Evolutionary conservation across 768 basidiomycete species (phyloP), one percentile per base, ranked within the genome.

Genomic region (Xanthoconium stramineum): DNA sequence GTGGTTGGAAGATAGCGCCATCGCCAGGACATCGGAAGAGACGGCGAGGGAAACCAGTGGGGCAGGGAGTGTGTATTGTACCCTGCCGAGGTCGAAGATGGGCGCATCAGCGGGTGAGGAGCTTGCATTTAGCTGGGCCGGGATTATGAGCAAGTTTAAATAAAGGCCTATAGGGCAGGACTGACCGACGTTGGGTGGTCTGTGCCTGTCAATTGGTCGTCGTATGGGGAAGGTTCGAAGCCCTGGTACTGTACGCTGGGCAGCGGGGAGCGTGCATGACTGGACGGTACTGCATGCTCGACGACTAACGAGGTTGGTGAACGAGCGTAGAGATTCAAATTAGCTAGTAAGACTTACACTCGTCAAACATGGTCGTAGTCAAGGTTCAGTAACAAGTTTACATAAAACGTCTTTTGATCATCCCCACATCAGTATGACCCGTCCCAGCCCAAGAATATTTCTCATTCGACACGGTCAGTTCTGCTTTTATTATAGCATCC

Each of bases 61-160:
- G 6, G 93, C 91, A 30, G 92, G 89, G 40, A 94, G 86, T 5
- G 86, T 83, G 68, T 88, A 94, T 74, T 97, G 95, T 24, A 98
- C 95, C 60, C 85, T 79, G 52, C 84, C 88, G n/a, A 94, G 82
- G 59, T 90, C 88, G 71, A 94, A 92, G 63, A 92, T 77, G 44
- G 88, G 82, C 33, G 75, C 68, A n/a, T 74, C 68, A 8, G 71
- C 65, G 13, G 77, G 74, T n/a, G 70, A 68, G 17, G 72, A 57
- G 35, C 66, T 68, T 17, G 53, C 53, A 37, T 61, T 71, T 55
- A 67, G 69, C 79, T 79, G 46, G 15, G 32, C 20, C 17, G 37
- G 52, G 51, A 24, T 63, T 36, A 58, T 24, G 24, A 24, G 24
- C 4, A 24, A 24, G 55, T 28, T 28, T 30, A 60, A 37, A 60